Base-by-base conservation (phyloP, 768 basidiomycete genomes). In the Termitomyces sp. region DNA sequence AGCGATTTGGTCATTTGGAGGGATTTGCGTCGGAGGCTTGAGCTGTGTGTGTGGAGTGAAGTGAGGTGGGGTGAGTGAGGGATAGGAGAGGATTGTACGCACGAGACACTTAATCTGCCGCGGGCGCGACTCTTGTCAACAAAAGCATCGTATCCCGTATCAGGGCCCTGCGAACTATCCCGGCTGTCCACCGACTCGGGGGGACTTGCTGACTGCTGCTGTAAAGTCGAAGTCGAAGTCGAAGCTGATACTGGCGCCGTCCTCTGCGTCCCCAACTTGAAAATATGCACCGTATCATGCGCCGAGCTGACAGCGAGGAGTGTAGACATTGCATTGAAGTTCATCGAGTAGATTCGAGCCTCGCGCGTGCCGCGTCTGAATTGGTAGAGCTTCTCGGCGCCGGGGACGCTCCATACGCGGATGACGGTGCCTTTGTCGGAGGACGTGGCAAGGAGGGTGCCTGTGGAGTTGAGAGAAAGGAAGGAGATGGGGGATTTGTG, bases 361-460 rank as follows among this genome's bases (percentile, higher is more conserved):
- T 90, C 90, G 30, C 93, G 78, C 40, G 90, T 92, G 7, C 97
- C 97, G 44, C 97, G 72, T 6, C 97, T 74, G 76, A 98, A 98
- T 69, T 99, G 95, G 70, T 94, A 95, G 46, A 98, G 67, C 70
- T 94, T 93, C 74, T 98, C 92, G 0, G 93, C 92, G 6, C 86
- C 82, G 0, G 97, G 96, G 14, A 97, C 77, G 45, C 83, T 82
- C 82, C 94, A 98, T 1, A 98, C 94, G 43, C 97, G 84, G 53
- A 99, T 96, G 59, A 98, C 93, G 6, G 97, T 99, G 14, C 97
- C 97, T 66, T 95, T 96, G 44, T 95, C 93, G 1, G 87, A 90
- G 14, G 93, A 87, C 6, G 96, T 95, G 21, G 96, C 97, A 41
- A 99, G 85, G 53, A 98, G 77, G 0, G 90, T 90, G 12, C 96